Conservation (phyloP, 306 rosid genomes). For the Oemleria cerasiformis region DNA sequence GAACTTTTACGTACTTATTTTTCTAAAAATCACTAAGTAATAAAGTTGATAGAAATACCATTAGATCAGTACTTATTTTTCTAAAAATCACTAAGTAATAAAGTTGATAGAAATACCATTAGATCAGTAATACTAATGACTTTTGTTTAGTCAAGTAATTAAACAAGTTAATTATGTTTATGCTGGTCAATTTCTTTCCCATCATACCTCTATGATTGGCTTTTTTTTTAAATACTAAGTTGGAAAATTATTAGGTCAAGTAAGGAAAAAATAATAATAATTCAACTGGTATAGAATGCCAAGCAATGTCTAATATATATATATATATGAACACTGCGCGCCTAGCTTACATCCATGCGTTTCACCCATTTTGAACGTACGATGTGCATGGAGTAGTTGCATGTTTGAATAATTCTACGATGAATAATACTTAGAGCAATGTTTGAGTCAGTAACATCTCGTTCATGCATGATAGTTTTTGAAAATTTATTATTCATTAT, state of each 20-base stretch:
- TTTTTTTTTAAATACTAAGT: not conserved
- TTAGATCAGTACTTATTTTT: no score
- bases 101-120: no score
- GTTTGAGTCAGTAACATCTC: no score
- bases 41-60: no score
- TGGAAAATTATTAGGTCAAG: not conserved
- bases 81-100: no score
- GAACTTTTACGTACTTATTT: no score
- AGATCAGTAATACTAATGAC: no score
- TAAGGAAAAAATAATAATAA: not conserved
- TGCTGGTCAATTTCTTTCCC: not conserved
- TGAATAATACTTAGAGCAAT: no score
- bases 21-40: no score
- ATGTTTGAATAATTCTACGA: not conserved
- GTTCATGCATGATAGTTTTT: not conserved
- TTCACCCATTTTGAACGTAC: not conserved
- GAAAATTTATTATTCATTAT: no score
- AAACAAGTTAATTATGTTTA: no score
- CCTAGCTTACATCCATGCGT: not conserved
- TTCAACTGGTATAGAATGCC: not conserved
- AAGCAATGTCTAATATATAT: not conserved
- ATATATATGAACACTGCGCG: not conserved
- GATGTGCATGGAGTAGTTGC: not conserved
- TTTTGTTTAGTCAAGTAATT: no score
- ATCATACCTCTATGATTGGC: not conserved